These are phyloP conservation scores for Microsporum ferrugineum DNA, from an alignment of 2,329 filamentous ascomycete genomes.

Conservation along the genomic window DNA sequence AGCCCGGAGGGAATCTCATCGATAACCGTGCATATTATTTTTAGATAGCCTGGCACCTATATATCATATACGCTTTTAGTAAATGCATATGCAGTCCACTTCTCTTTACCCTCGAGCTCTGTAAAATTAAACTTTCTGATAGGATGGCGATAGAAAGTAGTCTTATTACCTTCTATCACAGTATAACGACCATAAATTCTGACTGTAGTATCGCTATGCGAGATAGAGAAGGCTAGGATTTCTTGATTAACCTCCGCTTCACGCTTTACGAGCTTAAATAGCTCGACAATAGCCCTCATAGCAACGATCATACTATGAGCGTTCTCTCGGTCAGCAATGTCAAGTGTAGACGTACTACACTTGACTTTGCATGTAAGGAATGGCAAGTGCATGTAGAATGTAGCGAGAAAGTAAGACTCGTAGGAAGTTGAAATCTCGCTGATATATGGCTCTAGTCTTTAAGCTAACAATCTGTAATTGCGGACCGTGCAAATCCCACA, in stretches of 20 bases:
- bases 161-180: slow-evolving; percentile 24
- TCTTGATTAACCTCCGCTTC: slow-evolving; percentile 30
- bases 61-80: slow-evolving; percentile 29
- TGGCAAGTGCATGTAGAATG: slow-evolving; percentile 40
- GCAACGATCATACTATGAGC: slow-evolving; percentile 24
- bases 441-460: slow-evolving; percentile 31
- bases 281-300: slow-evolving; percentile 24
- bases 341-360: slow-evolving; percentile 25
- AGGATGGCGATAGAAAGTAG: slow-evolving; percentile 30
- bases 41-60: slow-evolving; percentile 22
- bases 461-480: slow-evolving; percentile 37
- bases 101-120: slow-evolving; percentile 25
- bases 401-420: slow-evolving; percentile 36
- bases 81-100: slow-evolving; percentile 31
- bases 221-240: slow-evolving; percentile 37
- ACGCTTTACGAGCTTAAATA: slow-evolving; percentile 27
- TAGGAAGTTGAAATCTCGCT: slow-evolving; percentile 18
- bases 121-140: slow-evolving; percentile 28
- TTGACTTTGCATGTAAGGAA: slow-evolving; percentile 42
- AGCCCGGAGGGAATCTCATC: slow-evolving; percentile 7
- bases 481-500: slow-evolving; percentile 30
- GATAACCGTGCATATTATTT: slow-evolving; percentile 11
- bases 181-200: slow-evolving; percentile 36
- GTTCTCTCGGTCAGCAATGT: slow-evolving; percentile 23
- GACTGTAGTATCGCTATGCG: slow-evolving; percentile 25